These are phyloP conservation scores for Perkinsus chesapeaki DNA, from an alignment of 169 alveolate species.

Conservation along the genomic window DNA sequence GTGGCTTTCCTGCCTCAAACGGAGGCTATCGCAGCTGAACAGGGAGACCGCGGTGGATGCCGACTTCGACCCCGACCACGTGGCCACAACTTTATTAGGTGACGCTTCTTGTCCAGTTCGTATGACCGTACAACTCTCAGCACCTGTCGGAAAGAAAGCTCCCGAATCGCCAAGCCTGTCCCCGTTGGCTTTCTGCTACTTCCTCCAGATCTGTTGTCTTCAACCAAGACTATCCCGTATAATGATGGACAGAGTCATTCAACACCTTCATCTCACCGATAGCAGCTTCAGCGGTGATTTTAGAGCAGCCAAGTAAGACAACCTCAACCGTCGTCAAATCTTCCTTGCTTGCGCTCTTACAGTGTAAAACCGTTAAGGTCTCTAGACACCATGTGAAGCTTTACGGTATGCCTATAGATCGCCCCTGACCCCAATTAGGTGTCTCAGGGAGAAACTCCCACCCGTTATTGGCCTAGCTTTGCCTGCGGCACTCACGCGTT, in stretches of 20 bases:
- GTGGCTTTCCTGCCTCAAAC: not conserved
- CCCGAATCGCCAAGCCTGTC: not conserved
- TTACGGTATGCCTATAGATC: no score
- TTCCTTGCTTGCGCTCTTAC: no score
- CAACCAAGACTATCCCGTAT: not conserved
- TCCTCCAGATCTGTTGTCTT: not conserved
- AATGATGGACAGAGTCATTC: not conserved
- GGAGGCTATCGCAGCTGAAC: not conserved
- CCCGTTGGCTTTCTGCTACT: not conserved
- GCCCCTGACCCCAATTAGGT: no score
- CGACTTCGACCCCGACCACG: not conserved
- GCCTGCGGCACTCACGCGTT: no score
- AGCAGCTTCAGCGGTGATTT: not conserved
- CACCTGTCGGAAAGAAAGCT: not conserved
- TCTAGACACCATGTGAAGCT: no score
- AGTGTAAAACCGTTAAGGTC: no score
- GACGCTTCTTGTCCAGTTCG: not conserved
- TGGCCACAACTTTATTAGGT: not conserved
- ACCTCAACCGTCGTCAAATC: no score
- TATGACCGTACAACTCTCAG: not conserved
- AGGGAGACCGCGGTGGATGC: not conserved
- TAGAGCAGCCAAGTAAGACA: not conserved
- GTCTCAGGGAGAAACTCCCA: no score
- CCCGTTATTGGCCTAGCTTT: no score
- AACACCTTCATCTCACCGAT: not conserved